These are phyloP conservation scores for Ceratocystis ficicola DNA, from an alignment of 2,329 filamentous ascomycete species.

Conservation along the genomic window DNA sequence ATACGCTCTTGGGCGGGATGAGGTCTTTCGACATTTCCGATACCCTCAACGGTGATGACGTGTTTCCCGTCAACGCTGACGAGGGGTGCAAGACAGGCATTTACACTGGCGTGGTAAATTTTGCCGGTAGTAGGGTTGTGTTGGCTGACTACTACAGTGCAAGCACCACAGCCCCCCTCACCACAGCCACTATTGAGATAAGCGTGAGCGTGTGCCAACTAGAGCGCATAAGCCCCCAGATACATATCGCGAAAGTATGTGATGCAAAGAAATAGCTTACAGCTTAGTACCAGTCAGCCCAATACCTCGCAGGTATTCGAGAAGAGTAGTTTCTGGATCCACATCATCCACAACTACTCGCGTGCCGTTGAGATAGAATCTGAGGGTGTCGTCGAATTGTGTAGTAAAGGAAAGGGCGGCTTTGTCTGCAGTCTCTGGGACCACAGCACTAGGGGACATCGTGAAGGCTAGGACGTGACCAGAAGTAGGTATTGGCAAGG, in stretches of 20 bases:
- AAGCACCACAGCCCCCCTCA: slow-evolving; percentile 92
- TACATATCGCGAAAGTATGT: neutral
- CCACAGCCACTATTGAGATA: slow-evolving; percentile 56
- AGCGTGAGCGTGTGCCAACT: neutral
- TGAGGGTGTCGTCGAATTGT: slow-evolving; percentile 71
- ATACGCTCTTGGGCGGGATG: slow-evolving; percentile 87
- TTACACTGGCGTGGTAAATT: slow-evolving; percentile 93
- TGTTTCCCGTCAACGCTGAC: slow-evolving; percentile 94
- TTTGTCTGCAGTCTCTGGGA: neutral
- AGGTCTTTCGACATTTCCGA: slow-evolving; percentile 73
- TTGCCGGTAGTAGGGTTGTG: slow-evolving; percentile 83
- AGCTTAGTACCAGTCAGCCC: slow-evolving; percentile 92
- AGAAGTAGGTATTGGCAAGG: neutral
- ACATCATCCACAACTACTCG: slow-evolving; percentile 73
- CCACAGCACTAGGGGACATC: slow-evolving; percentile 10
- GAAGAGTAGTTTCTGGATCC: slow-evolving; percentile 79
- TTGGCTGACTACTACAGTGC: slow-evolving; percentile 88
- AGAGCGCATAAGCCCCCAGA: slow-evolving; percentile 14
- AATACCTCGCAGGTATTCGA: slow-evolving; percentile 87
- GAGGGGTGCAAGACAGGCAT: slow-evolving; percentile 86
- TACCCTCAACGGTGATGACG: slow-evolving; percentile 94
- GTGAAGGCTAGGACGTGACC: neutral
- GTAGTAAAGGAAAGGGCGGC: slow-evolving; percentile 44
- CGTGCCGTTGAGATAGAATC: slow-evolving; percentile 92
- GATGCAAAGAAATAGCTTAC: slow-evolving; percentile 30